These are phyloP conservation scores for Fusarium equiseti DNA, from an alignment of 2,329 filamentous ascomycete genomes.

Conservation along the genomic window DNA sequence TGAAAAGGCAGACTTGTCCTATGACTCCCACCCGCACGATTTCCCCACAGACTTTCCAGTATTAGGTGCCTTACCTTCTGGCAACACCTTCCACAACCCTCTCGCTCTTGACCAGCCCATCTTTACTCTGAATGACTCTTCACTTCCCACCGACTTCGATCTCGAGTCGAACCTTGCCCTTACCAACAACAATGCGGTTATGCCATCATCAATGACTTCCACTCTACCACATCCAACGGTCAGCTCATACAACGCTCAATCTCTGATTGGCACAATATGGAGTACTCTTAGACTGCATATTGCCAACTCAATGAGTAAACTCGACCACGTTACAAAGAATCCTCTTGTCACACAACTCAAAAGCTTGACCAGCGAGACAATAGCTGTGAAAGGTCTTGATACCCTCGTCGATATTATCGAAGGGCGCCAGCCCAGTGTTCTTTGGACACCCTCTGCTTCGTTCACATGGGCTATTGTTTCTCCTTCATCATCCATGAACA, in stretches of 20 bases:
- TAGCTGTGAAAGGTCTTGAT: conserved; percentile 58
- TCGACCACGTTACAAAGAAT: conserved; percentile 57
- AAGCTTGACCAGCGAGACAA: conserved; percentile 53
- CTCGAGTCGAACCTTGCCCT: conserved; percentile 55
- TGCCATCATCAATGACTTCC: conserved; percentile 24
- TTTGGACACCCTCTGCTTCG: conserved; percentile 63
- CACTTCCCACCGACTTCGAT: conserved; percentile 51
- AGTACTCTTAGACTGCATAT: conserved; percentile 62
- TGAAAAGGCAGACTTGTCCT: conserved; percentile 48
- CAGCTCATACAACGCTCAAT: conserved; percentile 47
- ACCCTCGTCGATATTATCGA: conserved; percentile 57
- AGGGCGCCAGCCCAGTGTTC: conserved; percentile 53
- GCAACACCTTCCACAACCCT: conserved; percentile 46
- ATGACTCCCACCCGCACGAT: conserved; percentile 54
- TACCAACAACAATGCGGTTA: conserved; percentile 48
- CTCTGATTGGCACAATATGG: conserved; percentile 59
- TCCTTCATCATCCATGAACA: conserved; percentile 61
- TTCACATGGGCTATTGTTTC: conserved; percentile 65
- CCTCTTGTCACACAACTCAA: conserved; percentile 57
- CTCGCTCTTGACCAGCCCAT: conserved; percentile 52
- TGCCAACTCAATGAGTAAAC: conserved; percentile 58
- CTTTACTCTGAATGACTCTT: conserved; percentile 53
- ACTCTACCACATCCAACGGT: conserved; percentile 37
- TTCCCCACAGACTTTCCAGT: conserved; percentile 58
- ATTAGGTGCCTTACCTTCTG: conserved; percentile 48